Conservation (phyloP, 2,329 filamentous ascomycete genomes). For the Ophiostoma novo-ulmi region DNA sequence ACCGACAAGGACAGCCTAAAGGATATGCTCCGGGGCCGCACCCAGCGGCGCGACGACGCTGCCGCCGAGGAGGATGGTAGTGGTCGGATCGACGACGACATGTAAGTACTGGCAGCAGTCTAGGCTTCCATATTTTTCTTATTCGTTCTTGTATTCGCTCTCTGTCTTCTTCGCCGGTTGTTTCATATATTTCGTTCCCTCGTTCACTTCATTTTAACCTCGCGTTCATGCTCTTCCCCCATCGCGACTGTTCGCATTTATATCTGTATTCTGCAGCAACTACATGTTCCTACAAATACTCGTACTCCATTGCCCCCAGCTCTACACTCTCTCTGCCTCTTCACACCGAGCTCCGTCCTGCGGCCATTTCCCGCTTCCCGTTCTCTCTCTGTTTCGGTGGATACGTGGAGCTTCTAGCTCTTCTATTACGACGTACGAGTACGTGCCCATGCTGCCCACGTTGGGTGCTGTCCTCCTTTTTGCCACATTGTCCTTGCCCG, state of each 20-base stretch:
- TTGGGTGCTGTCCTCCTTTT: slow-evolving; percentile 1
- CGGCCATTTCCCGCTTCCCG: neutral
- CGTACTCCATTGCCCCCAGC: neutral
- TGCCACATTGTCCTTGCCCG: neutral
- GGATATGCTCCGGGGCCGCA: slow-evolving; percentile 7
- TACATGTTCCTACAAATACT: neutral
- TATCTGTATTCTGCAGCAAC: neutral
- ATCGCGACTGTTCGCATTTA: slow-evolving; percentile 1
- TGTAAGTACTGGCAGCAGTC: slow-evolving; percentile 17
- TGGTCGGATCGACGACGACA: slow-evolving; percentile 18
- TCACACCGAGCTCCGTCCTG: neutral
- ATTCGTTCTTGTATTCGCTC: neutral
- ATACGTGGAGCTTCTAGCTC: slow-evolving; percentile 6
- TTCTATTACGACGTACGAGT: neutral
- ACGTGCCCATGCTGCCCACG: neutral
- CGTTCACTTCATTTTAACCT: neutral
- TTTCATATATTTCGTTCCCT: neutral
- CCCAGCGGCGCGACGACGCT: neutral
- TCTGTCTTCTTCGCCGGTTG: neutral
- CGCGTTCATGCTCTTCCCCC: neutral
- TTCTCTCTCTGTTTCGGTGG: neutral
- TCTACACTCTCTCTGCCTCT: neutral
- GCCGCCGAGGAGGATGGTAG: slow-evolving; percentile 19
- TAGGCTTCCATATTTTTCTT: neutral
- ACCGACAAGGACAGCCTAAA: slow-evolving; percentile 10